Base-by-base conservation (phyloP, 345 rosid species). In the Bretschneidera sinensis region DNA sequence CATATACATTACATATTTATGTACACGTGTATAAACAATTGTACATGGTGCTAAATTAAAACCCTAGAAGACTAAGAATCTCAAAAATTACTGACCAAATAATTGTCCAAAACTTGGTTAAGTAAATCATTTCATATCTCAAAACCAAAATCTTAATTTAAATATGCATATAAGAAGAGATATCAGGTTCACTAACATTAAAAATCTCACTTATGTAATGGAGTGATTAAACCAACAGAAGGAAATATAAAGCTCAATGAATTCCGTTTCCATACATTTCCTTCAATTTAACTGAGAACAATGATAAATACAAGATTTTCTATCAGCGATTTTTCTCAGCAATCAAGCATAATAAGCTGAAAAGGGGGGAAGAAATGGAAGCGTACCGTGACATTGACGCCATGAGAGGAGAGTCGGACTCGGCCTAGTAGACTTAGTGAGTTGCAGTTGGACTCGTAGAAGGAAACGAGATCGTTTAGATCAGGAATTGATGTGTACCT, bases 391-490 rank as follows among this genome's bases (percentile, higher is more conserved):
- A 45, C 49, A 45, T 45, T 45, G 49, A 45, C 49, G 49, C 49
- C 49, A 11, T 45, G 49, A 2, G 49, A 19, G 49, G 3, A 45
- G 3, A 45, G 49, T 45, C 98, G 89, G 64, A 87, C 87, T 13
- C 96, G 91, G 68, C 98, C 97, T 54, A 87, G 89, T 52, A 92
- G 85, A 53, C 76, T 69, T 47, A 87, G 87, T 19, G 83, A 76
- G 76, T 49, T 68, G 87, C 96, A 92, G 67, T 73, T 87, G 18
- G 86, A 80, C 18, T 81, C 71, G 74, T 86, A 94, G 78, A 86
- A 87, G 59, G 87, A 73, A 57, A 72, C 70, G 63, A 94, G 95
- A 19, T 81, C 81, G 52, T 79, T 39, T 21, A 92, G 73, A 77
- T 84, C 83, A 13, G 80, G 73, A 55, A 94, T 77, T 55, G 71